A percentile compares a stretch with the other conserved stretches of the same genome.
phyloP scores from a whole-genome alignment of 2,329 filamentous ascomycete species.

The Stachybotrys chartarum region DNA sequence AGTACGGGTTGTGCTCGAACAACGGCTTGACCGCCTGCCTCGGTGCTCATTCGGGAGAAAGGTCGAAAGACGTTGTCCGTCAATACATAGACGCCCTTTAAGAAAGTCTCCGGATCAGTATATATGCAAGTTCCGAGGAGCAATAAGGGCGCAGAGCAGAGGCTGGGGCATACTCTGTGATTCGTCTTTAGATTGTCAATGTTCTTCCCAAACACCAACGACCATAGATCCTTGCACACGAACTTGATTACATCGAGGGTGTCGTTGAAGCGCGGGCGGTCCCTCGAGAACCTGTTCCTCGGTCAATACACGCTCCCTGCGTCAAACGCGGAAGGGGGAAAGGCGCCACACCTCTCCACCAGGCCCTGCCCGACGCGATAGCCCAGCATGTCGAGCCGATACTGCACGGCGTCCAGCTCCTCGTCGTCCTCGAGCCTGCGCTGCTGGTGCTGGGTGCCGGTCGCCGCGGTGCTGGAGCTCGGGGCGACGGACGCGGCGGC shows the following conservation, averaged over 20 bases:
- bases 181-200: constrained; percentile 99
- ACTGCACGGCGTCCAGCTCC: constrained; percentile 77
- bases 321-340: not conserved
- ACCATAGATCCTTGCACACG: constrained; percentile 97
- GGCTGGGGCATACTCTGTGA: constrained; percentile 55
- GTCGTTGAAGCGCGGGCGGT: constrained; percentile 82
- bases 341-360: constrained; percentile 65
- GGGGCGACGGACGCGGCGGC: constrained; percentile 8
- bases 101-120: constrained; percentile 1
- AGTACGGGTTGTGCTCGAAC: constrained; percentile 71
- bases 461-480: constrained; percentile 15
- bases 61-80: constrained; percentile 91
- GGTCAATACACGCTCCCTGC: not conserved
- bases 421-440: constrained; percentile 62
- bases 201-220: constrained; percentile 88
- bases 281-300: constrained; percentile 62
- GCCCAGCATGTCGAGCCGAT: constrained; percentile 73
- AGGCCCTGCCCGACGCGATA: constrained; percentile 90
- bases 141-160: not conserved
- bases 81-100: constrained; percentile 84
- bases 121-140: not conserved
- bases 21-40: constrained; percentile 65
- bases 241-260: constrained; percentile 97
- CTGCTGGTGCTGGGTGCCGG: constrained; percentile 7
- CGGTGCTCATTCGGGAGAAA: constrained; percentile 81